These are phyloP conservation scores for Begonia loranthoides DNA, from an alignment of 306 rosid genomes.

Conservation along the genomic window DNA sequence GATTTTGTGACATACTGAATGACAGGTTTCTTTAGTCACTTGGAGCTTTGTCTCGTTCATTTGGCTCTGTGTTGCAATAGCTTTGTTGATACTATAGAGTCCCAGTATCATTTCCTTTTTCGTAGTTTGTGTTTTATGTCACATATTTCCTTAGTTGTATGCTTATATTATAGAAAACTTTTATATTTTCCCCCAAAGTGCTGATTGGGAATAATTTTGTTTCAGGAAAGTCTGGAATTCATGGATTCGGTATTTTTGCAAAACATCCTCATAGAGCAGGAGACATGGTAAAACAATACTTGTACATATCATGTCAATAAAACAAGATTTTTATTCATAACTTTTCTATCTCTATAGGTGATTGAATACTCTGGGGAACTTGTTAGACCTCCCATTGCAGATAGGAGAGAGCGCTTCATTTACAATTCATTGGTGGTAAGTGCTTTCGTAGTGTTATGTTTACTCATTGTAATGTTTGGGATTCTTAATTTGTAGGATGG, in stretches of 20 bases:
- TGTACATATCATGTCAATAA: constrained; percentile 7
- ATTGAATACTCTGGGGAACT: constrained; percentile 93
- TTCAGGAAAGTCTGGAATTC: constrained; percentile 92
- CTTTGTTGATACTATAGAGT: too few relatives aligned
- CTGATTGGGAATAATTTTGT: constrained; percentile 2
- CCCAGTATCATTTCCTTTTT: too few relatives aligned
- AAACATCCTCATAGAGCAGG: constrained; percentile 98
- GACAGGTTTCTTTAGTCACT: background rate
- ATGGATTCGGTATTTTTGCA: constrained; percentile 97
- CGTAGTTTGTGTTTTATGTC: too few relatives aligned
- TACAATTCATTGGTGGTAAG: constrained; percentile 96
- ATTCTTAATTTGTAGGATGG: too few relatives aligned
- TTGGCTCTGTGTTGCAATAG: too few relatives aligned
- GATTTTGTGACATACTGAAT: too few relatives aligned
- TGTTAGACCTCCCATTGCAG: constrained; percentile 93
- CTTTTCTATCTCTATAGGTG: constrained; percentile 39
- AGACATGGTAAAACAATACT: constrained; percentile 61
- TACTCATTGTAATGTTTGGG: constrained; percentile 7
- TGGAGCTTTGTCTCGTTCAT: background rate
- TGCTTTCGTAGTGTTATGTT: constrained; percentile 12
- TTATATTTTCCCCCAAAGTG: too few relatives aligned
- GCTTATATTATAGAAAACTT: too few relatives aligned
- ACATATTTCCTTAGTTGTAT: too few relatives aligned
- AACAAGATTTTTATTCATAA: background rate
- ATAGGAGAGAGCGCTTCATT: constrained; percentile 90